These are phyloP conservation scores for Clitoria ternatea DNA, from an alignment of 306 rosid species.

Conservation along the genomic window DNA sequence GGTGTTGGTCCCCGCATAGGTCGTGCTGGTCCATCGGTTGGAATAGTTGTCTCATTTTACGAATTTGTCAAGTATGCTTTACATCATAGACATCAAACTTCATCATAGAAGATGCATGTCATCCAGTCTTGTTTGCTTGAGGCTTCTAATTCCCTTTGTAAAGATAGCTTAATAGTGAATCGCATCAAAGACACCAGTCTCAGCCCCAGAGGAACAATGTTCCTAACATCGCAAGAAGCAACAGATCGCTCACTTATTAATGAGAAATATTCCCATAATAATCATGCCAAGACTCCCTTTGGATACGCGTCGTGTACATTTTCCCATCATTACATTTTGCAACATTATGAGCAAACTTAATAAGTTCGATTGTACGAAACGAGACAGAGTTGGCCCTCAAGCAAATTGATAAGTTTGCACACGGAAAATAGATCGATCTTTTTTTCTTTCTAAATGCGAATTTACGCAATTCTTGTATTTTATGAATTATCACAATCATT, in stretches of 20 bases:
- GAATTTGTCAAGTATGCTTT: constrained; percentile 79
- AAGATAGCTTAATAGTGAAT: constrained; percentile 15
- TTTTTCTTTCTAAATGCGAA: not conserved
- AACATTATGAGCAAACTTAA: not conserved
- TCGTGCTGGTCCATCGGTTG: constrained; percentile 91
- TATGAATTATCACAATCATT: not conserved
- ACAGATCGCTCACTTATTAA: not conserved
- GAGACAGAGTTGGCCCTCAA: not conserved
- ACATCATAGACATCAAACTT: constrained; percentile 34
- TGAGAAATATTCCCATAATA: not conserved
- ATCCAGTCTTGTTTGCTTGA: not conserved
- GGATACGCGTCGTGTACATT: not conserved
- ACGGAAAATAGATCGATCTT: not conserved
- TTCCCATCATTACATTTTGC: constrained; percentile 17
- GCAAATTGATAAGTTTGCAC: not conserved
- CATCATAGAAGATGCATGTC: constrained; percentile 26
- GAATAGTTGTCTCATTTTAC: constrained; percentile 86
- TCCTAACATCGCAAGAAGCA: constrained; percentile 31
- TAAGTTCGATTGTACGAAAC: not conserved
- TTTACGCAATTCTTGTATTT: constrained; percentile 16
- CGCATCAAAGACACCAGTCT: not conserved
- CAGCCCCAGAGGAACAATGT: not conserved
- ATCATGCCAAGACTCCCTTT: not conserved
- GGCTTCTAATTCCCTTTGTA: not conserved
- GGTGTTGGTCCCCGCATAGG: constrained; percentile 82